Evolutionary conservation across 148 eudicot genomes (phyloP), one percentile per base, ranked within the genome.

Genomic region (Agrostemma githago): DNA sequence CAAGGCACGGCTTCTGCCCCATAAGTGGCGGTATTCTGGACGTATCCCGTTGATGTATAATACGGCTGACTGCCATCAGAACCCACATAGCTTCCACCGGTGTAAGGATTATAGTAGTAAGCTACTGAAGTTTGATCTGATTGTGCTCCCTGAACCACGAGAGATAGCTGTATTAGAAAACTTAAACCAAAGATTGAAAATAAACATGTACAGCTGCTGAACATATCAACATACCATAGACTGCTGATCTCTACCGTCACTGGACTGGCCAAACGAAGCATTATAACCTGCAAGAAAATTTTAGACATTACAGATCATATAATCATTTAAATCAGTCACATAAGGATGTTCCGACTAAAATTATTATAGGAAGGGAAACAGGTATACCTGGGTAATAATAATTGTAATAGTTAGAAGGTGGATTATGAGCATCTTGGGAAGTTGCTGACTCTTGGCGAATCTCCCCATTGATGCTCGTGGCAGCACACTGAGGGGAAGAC

Each of bases 81-180:
- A 43, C 90, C 84, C 74, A 85, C 75, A 68, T 44, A 87, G 39
- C 83, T 41, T 41, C 89, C 88, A 51, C 89, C 56, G 68, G 84
- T 74, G 67, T 87, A 91, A 51, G 93, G 85, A 83, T 79, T 82
- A 82, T 83, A 86, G 79, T 87, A 89, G 77, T 86, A 89, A 42
- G 89, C 82, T 79, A 85, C 80, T 51, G 92, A 86, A 67, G 76
- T 70, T 38, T 82, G 86, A 68, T 89, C 88, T 39, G 86, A 42
- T 61, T 88, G 95, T 17, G 79, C 72, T 75, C 89, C 96, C 90
- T 88, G 77, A 66, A 72, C 20, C 17, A 21, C 66, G 48, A 20
- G 48, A 56, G 62, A 79, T 41, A 61, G 44, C 15, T 37, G 56
- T 17, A 37, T 82, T n/a, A 73, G 68, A 76, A 68, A 17, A n/a